phyloP scores from a whole-genome alignment of 805 yeast species.

The Brettanomyces custersianus region DNA sequence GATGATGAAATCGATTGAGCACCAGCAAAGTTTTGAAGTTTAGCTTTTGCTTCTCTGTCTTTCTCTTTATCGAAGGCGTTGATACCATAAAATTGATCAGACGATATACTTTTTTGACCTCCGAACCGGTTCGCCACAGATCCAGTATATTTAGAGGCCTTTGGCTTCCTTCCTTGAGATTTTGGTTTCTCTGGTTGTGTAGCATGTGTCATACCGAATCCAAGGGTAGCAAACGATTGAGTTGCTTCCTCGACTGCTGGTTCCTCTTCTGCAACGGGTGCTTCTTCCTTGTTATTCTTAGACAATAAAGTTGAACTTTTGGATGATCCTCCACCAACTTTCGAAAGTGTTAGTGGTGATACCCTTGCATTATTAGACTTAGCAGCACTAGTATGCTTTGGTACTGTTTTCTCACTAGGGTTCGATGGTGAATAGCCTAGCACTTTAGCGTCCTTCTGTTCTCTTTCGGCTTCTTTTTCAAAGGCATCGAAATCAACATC shows the following conservation, averaged over 20 bases:
- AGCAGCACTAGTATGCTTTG: neutral
- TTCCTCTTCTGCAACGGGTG: constrained; percentile 12
- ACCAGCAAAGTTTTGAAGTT: constrained; percentile 72
- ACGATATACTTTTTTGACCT: constrained; percentile 85
- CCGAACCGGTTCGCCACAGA: constrained; percentile 75
- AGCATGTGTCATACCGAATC: constrained; percentile 82
- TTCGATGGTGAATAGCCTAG: constrained; percentile 43
- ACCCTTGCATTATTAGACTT: constrained; percentile 8
- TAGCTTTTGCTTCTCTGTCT: constrained; percentile 71
- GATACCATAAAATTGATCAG: constrained; percentile 90
- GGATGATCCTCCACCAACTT: constrained; percentile 2
- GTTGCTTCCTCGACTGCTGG: constrained; percentile 38
- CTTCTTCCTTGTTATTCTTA: constrained; percentile 4
- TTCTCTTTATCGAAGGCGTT: constrained; percentile 72
- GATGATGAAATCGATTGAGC: constrained; percentile 89
- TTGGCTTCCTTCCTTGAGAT: constrained; percentile 17
- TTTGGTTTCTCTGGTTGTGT: constrained; percentile 6
- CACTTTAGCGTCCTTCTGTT: constrained; percentile 57
- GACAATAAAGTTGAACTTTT: constrained; percentile 1
- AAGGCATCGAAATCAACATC: constrained; percentile 51
- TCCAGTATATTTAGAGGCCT: constrained; percentile 52
- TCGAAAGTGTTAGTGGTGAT: constrained; percentile 9
- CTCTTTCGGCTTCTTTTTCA: constrained; percentile 74
- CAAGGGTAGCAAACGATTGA: constrained; percentile 71
- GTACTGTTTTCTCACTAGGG: constrained; percentile 6